Evolutionary conservation across 768 basidiomycete genomes (phyloP), one percentile per base, ranked within the genome.

Genomic region (Podaxis carcinomalis): DNA sequence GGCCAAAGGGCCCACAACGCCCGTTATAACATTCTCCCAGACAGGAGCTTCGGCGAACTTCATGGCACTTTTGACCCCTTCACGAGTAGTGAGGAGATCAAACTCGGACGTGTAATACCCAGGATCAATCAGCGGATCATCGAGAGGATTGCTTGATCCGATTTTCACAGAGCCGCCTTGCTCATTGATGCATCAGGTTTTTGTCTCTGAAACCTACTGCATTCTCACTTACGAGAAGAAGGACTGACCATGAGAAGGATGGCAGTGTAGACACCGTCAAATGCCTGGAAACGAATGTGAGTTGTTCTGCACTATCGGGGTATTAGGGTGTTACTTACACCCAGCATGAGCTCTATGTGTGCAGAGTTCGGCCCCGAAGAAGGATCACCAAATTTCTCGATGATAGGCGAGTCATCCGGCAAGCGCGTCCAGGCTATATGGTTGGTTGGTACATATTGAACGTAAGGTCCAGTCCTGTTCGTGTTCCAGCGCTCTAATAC

Each of bases 241-340:
- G 75, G 73, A 5, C 70, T 67, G 7, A 71, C 65, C 7, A 75
- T 61, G 21, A 58, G 58, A 1, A 69, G 59, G 1, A 61, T 49
- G 46, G 67, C 57, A 23, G 62, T 62, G 16, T 71, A 52, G 53
- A 67, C 68, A 47, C 68, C 65, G 28, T 67, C 67, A 7, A 51
- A 62, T 16, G 63, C 40, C 27, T 68, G 54, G 23, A 65, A 59
- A 5, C 36, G 10, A 27, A 19, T 13, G 14, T 27, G 16, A 44
- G 14, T 23, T 21, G 14, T 13, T 23, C n/a, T n/a, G 5, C n/a
- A 9, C 16, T 44, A 27, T 21, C n/a, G 5, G 47, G n/a, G 13
- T 44, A 1, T 1, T 2, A 16, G 11, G 4, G 10, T 2, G 16
- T 9, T 6, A 40, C 62, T 42, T 28, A 59, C 62, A 2, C 50